Evolutionary conservation across 2,329 filamentous ascomycete genomes (phyloP), one percentile per base, ranked within the genome.

Genomic region (Ophidiomyces ophidiicola): DNA sequence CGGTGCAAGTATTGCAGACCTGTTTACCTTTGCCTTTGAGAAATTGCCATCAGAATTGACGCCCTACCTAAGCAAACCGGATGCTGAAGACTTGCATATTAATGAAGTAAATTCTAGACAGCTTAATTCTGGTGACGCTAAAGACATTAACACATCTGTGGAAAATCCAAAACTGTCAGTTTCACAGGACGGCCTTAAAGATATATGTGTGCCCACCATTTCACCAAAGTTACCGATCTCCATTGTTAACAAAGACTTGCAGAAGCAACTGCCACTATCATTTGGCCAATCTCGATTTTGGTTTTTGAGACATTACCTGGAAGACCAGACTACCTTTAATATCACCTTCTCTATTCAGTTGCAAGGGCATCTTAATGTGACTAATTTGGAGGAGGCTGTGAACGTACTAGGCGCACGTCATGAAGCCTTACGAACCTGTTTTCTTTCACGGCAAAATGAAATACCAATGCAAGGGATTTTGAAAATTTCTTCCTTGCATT

Each of bases 321-420:
- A 60, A 19, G 60, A 68, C 32, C 51, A 52, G 5, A 61, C 57
- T 0, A 57, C 59, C 1, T 62, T 57, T 43, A 71, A 71, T 45
- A 52, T 61, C 20, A 56, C 61, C 1, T 45, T 55, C 1, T 48
- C 35, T 0, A 51, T 55, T 38, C 43, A 52, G 1, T 29, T 69
- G 2, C 48, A 29, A 0, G 66, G 66, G 0, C 37, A 32, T 2
- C 25, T 70, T 0, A 37, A 45, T 1, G 24, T 61, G 11, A 42
- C 44, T 5, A 39, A 50, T 1, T 46, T 69, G 7, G 46, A 49
- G 4, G 44, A 45, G 17, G 64, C 67, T 0, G 44, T 69, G 8
- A 40, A 51, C 1, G 10, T 28, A 5, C 50, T 63, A 2, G 47
- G 46, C 1, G 41, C 47, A 10, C 46, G 51, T 10, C 59, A 62